These are phyloP conservation scores for Chenopodium berlandieri DNA, from an alignment of 148 eudicot species.

Conservation along the genomic window DNA sequence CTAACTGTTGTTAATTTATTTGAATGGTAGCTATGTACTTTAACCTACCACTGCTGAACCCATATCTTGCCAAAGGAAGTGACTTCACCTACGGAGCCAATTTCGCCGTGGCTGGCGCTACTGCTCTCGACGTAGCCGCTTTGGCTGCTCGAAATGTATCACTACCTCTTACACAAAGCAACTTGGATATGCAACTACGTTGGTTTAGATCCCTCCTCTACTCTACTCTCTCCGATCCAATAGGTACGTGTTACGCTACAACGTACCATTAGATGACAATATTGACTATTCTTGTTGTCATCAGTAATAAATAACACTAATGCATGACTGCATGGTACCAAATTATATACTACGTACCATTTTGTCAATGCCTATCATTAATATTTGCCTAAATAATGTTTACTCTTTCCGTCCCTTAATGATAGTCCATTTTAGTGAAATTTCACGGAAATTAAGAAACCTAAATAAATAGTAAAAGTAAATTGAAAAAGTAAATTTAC, in stretches of 20 bases:
- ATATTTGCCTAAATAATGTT: no score
- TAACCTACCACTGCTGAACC: slow-evolving; percentile 33
- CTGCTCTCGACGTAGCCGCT: slow-evolving; percentile 27
- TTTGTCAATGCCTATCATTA: no score
- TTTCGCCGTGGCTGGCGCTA: slow-evolving; percentile 42
- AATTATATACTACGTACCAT: no score
- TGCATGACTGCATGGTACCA: no score
- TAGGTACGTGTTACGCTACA: slow-evolving; percentile 4
- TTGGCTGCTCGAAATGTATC: slow-evolving; percentile 19
- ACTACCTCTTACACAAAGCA: slow-evolving; percentile 3
- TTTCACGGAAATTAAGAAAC: no score
- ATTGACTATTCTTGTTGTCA: no score
- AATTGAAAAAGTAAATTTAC: no score
- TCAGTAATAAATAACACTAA: no score
- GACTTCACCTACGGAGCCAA: slow-evolving; percentile 44
- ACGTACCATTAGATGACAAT: no score
- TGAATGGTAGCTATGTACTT: slow-evolving; percentile 30
- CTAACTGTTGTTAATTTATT: neutral
- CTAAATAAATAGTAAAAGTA: no score
- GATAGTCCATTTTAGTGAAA: no score
- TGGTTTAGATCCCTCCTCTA: slow-evolving; percentile 37
- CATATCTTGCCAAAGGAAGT: slow-evolving; percentile 33
- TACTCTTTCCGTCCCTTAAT: no score
- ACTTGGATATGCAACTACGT: slow-evolving; percentile 29
- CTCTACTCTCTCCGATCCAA: slow-evolving; percentile 12